Conservation (phyloP, 371 early-diverging fungal genomes). For the Actinomortierella wolfii region DNA sequence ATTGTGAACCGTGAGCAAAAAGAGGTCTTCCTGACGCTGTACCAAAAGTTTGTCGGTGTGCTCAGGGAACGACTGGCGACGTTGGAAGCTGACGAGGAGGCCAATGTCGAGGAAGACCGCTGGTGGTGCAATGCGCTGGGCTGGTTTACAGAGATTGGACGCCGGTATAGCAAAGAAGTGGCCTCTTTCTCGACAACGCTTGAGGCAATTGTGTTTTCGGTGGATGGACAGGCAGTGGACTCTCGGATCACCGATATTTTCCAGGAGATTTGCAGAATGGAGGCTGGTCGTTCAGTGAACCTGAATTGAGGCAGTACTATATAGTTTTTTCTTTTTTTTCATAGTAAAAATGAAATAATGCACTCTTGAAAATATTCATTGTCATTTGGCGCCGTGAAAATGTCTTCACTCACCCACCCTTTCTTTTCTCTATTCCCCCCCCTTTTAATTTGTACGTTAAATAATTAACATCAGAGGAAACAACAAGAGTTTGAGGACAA, state of each 20-base stretch:
- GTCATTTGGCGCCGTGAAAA: no score
- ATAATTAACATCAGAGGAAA: no score
- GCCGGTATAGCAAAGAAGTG: slow-evolving; percentile 74
- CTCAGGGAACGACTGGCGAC: slow-evolving; percentile 52
- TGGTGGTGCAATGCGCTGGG: slow-evolving; percentile 80
- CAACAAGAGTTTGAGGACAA: no score
- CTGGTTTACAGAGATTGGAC: slow-evolving; percentile 81
- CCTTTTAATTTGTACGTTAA: no score
- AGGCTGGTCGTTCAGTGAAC: slow-evolving; percentile 42
- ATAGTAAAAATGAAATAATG: not conserved
- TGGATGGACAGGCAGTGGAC: slow-evolving; percentile 53
- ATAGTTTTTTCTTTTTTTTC: slow-evolving; percentile 9
- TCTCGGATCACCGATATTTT: slow-evolving; percentile 57
- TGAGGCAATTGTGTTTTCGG: slow-evolving; percentile 74
- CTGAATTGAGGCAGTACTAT: slow-evolving; percentile 31
- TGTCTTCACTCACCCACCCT: no score
- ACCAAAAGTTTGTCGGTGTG: slow-evolving; percentile 72
- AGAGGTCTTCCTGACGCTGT: slow-evolving; percentile 77
- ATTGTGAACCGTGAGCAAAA: slow-evolving; percentile 79
- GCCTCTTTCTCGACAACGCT: slow-evolving; percentile 64
- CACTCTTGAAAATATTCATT: no score
- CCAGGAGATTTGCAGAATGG: slow-evolving; percentile 55
- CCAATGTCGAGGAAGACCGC: slow-evolving; percentile 53
- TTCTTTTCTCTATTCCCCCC: no score
- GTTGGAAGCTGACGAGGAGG: slow-evolving; percentile 49